Evolutionary conservation across 2,329 filamentous ascomycete genomes (phyloP), one percentile per base, ranked within the genome.

Genomic region (Paracamarosporium sp.): DNA sequence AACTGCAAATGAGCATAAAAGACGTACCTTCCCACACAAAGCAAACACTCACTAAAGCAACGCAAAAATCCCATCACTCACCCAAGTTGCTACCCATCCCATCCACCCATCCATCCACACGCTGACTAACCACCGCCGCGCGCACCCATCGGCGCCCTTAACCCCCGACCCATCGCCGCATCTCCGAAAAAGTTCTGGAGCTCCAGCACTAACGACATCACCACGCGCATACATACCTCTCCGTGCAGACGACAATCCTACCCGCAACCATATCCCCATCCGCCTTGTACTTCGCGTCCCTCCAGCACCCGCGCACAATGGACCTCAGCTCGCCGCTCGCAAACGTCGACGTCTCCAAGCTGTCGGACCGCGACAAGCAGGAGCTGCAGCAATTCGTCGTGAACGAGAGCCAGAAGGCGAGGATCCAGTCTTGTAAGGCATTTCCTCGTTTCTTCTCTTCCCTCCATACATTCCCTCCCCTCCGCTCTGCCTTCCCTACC

Each of bases 331-430:
- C 48, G 28, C 25, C 53, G 9, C 60, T 72, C 60, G 63, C 61
- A 80, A 83, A 79, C 59, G 70, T 88, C 71, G 90, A 93, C 72
- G 81, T 94, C 65, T 85, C 87, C 70, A 88, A 88, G 79, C 89
- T 97, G 74, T 90, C 86, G 70, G 88, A 91, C 59, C 85, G 86
- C 72, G 93, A 97, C 80, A 95, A 93, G 85, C 83, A 87, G 64
- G 93, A 98, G 79, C 85, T 99, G 41, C 91, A 92, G 72, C 88
- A 92, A 73, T 94, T 97, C 78, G 84, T 97, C 57, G 81, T 87
- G 68, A 92, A 91, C 74, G 93, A 97, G 82, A 85, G 86, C 64
- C 92, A 97, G 79, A 95, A 95, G 77, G 86, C 91, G n/a, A 82
- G 86, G 65, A 90, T 92, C 76, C 81, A 79, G 82, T 81, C 66